Evolutionary conservation across 2,329 filamentous ascomycete species (phyloP).

Genomic region (Proliferodiscus dingleyae): DNA sequence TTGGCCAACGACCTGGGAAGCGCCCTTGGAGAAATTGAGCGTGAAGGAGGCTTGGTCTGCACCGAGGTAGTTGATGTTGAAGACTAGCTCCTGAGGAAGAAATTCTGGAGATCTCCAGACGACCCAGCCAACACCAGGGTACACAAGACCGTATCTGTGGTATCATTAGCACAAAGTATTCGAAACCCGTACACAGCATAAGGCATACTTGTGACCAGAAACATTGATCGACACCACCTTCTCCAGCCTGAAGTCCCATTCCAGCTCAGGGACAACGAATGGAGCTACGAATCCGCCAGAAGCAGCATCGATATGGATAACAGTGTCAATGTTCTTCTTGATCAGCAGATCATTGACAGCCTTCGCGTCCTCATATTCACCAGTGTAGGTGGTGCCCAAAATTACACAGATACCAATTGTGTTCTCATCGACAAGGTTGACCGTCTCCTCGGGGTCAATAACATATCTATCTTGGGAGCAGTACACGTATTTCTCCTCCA

Average conservation of each 20-base stretch:
- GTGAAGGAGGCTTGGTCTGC: conserved; percentile 95
- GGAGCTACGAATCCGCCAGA: conserved; percentile 90
- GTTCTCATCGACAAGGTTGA: conserved; percentile 59
- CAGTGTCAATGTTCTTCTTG: conserved; percentile 68
- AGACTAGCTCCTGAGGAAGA: conserved; percentile 82
- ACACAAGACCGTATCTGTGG: conserved; percentile 76
- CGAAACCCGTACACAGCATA: background rate
- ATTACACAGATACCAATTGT: conserved; percentile 91
- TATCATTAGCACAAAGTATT: background rate
- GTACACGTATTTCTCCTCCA: conserved; percentile 79
- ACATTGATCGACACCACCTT: conserved; percentile 92
- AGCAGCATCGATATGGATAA: conserved; percentile 92
- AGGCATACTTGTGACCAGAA: conserved; percentile 75
- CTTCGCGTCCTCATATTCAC: conserved; percentile 93
- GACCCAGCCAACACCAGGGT: conserved; percentile 92
- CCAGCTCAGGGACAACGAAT: conserved; percentile 76
- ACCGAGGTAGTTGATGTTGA: conserved; percentile 99
- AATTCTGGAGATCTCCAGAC: conserved; percentile 81
- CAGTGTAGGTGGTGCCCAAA: conserved; percentile 89
- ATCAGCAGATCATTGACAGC: conserved; percentile 82
- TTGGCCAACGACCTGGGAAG: conserved; percentile 90
- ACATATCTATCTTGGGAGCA: conserved; percentile 58
- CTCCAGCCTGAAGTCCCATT: conserved; percentile 89
- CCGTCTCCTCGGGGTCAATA: conserved; percentile 58
- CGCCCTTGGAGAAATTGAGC: conserved; percentile 94